Conservation (phyloP, 1,139 yeast species). For the Yamadazyma mexicana region DNA sequence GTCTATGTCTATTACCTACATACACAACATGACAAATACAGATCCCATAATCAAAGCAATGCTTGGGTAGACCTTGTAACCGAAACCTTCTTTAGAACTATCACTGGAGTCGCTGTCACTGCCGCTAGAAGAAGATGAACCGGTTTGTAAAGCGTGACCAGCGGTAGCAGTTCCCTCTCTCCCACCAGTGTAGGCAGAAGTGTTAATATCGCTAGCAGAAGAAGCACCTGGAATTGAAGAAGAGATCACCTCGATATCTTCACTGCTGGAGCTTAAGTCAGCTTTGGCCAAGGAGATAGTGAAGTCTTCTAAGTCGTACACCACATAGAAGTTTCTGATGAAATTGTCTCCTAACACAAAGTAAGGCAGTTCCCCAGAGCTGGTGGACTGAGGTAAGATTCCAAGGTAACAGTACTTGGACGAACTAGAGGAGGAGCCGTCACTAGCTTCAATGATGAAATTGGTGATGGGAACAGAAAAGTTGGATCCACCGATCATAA, state of each 20-base stretch:
- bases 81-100: not conserved
- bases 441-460: conserved; percentile 1
- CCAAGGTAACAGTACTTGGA: conserved; percentile 26
- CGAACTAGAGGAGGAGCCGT: not conserved
- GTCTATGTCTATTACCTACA: conserved; percentile 1
- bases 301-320: conserved; percentile 66
- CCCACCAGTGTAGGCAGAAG: conserved; percentile 8
- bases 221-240: conserved; percentile 19
- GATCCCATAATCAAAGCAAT: not conserved
- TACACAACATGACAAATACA: not conserved
- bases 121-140: not conserved
- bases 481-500: conserved; percentile 35
- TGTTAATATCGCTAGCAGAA: conserved; percentile 42
- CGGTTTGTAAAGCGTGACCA: not conserved
- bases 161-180: conserved; percentile 2
- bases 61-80: not conserved
- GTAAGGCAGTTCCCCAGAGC: conserved; percentile 12
- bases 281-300: conserved; percentile 71
- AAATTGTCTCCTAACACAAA: conserved; percentile 66
- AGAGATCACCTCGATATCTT: conserved; percentile 37
- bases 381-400: conserved; percentile 6
- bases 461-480: conserved; percentile 33
- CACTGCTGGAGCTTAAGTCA: conserved; percentile 28
- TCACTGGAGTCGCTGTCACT: not conserved
- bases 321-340: conserved; percentile 70